Conservation (phyloP, 768 basidiomycete species). For the Hirschioporus abietinus region DNA sequence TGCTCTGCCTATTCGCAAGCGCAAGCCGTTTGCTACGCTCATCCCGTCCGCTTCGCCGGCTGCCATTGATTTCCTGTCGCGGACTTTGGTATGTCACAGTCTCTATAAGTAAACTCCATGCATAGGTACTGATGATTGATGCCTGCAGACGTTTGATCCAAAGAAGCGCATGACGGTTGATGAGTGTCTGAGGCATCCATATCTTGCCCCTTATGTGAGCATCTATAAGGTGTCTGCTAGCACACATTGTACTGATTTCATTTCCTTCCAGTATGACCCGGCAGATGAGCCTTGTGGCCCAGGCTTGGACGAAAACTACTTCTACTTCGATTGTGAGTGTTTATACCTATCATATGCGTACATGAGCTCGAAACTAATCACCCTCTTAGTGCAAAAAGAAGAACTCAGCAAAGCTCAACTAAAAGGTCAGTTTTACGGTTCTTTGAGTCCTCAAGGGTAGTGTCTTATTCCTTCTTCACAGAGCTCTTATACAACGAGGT, state of each 20-base stretch:
- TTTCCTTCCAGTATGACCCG: constrained; percentile 59
- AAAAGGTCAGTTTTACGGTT: constrained; percentile 33
- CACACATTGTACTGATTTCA: no score
- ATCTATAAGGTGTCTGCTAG: background rate
- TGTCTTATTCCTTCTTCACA: constrained; percentile 14
- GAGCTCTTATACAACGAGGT: constrained; percentile 83
- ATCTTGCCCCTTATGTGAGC: constrained; percentile 69
- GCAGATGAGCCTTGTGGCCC: constrained; percentile 85
- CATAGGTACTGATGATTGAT: background rate
- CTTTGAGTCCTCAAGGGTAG: background rate
- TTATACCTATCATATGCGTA: background rate
- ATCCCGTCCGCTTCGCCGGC: constrained; percentile 75
- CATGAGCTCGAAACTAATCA: constrained; percentile 2
- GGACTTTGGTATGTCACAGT: constrained; percentile 50
- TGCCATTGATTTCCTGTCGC: constrained; percentile 67
- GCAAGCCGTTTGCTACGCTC: constrained; percentile 58
- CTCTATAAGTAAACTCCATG: no score
- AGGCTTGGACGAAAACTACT: constrained; percentile 79
- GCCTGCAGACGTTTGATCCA: constrained; percentile 74
- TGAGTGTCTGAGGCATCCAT: constrained; percentile 78
- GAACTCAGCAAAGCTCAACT: constrained; percentile 72
- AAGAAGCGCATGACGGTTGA: constrained; percentile 81
- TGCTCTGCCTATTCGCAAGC: constrained; percentile 77
- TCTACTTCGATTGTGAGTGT: constrained; percentile 79
- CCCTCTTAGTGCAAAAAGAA: constrained; percentile 55